These are phyloP conservation scores for Fusarium chlamydosporum DNA, from an alignment of 2,329 filamentous ascomycete genomes.

Conservation along the genomic window DNA sequence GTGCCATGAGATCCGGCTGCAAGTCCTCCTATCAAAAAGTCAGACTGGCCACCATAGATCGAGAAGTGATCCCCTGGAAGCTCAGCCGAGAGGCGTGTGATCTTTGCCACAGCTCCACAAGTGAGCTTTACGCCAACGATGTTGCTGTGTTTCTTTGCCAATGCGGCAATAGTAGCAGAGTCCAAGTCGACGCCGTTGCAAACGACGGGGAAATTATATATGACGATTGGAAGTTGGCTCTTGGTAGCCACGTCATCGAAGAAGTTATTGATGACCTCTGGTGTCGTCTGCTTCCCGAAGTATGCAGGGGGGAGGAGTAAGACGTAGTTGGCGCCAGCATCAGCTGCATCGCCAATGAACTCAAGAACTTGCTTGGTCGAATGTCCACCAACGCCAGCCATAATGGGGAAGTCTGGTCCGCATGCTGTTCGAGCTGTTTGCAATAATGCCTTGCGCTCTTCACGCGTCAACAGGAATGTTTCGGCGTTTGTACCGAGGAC, in stretches of 20 bases:
- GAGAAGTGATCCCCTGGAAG: slow-evolving; percentile 71
- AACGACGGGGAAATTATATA: slow-evolving; percentile 79
- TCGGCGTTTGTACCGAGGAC: slow-evolving; percentile 70
- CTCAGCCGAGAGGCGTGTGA: slow-evolving; percentile 69
- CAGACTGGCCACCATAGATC: slow-evolving; percentile 79
- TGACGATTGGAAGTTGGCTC: slow-evolving; percentile 69
- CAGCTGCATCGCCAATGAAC: slow-evolving; percentile 70
- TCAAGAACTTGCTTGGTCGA: slow-evolving; percentile 74
- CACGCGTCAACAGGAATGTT: slow-evolving; percentile 69
- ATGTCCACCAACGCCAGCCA: slow-evolving; percentile 77
- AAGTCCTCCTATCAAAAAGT: slow-evolving; percentile 76
- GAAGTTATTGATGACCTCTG: slow-evolving; percentile 71
- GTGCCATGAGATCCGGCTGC: slow-evolving; percentile 71
- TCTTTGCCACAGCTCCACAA: slow-evolving; percentile 79
- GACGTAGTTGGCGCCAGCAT: slow-evolving; percentile 72
- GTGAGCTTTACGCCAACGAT: slow-evolving; percentile 80
- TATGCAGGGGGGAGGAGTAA: slow-evolving; percentile 74
- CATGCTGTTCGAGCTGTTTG: slow-evolving; percentile 77
- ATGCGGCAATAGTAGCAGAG: slow-evolving; percentile 67
- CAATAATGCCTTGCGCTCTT: slow-evolving; percentile 71
- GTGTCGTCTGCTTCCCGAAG: slow-evolving; percentile 73
- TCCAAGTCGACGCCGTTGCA: slow-evolving; percentile 78
- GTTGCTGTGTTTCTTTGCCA: slow-evolving; percentile 59
- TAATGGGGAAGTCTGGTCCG: slow-evolving; percentile 88
- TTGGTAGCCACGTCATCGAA: slow-evolving; percentile 68